Percentiles rank a stretch among this genome's conserved stretches.
Conservation (phyloP, 176 grass and related monocot genomes). For the Phoenix roebelenii region DNA sequence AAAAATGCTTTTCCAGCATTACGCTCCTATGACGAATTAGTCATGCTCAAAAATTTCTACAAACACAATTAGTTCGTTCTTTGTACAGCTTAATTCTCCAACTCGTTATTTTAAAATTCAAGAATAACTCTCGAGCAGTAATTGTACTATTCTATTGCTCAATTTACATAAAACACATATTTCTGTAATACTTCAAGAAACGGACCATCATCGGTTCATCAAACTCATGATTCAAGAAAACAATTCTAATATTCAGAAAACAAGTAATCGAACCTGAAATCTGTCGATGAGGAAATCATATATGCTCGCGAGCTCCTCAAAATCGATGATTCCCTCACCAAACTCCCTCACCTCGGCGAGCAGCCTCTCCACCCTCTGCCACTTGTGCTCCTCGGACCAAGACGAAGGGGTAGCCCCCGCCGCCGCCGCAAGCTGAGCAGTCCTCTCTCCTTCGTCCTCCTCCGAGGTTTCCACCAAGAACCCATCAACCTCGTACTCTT, state of each 20-base stretch:
- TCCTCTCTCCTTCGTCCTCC: conserved; percentile 12
- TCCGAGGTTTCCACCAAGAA: conserved; percentile 1
- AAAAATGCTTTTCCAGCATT: too few species aligned
- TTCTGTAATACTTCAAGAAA: neutral
- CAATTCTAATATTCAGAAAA: neutral
- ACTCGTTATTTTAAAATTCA: too few species aligned
- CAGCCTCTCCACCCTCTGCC: conserved; percentile 43
- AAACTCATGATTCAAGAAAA: neutral
- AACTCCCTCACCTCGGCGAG: conserved; percentile 70
- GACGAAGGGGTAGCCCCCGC: conserved; percentile 1
- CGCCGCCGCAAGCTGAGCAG: conserved; percentile 3
- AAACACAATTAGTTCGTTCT: too few species aligned
- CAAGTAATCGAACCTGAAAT: conserved; percentile 57
- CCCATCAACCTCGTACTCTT: conserved; percentile 24
- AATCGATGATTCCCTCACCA: conserved; percentile 69
- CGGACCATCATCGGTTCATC: neutral
- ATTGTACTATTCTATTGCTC: too few species aligned
- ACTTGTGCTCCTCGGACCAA: conserved; percentile 62
- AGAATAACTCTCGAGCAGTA: too few species aligned
- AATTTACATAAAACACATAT: too few species aligned
- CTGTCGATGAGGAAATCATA: conserved; percentile 87
- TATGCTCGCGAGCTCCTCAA: conserved; percentile 68
- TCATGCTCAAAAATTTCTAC: too few species aligned
- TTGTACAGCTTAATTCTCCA: too few species aligned
- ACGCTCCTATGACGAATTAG: too few species aligned